phyloP scores from a whole-genome alignment of 345 rosid species.

The Tarenaya hassleriana region DNA sequence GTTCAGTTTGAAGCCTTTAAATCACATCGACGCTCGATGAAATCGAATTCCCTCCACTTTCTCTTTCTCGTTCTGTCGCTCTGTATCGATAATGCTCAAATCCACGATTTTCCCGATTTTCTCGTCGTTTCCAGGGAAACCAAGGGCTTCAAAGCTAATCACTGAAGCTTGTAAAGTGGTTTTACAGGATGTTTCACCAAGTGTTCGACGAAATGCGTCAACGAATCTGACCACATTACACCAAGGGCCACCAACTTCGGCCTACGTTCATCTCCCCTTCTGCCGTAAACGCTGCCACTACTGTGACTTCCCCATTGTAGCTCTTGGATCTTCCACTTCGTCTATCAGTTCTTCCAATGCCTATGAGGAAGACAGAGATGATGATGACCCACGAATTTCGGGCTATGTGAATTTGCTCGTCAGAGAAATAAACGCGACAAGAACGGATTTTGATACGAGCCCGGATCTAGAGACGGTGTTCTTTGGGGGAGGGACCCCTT shows the following conservation, averaged over 20 bases:
- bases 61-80: neutral
- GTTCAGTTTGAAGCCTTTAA: neutral
- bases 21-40: no score
- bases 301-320: constrained; percentile 84
- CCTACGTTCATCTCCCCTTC: constrained; percentile 86
- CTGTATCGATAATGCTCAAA: constrained; percentile 39
- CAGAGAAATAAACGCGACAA: constrained; percentile 55
- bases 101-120: constrained; percentile 50
- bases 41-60: neutral
- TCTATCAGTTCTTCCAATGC: constrained; percentile 8
- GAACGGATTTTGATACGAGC: constrained; percentile 26
- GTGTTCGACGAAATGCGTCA: constrained; percentile 74
- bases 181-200: constrained; percentile 30
- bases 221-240: constrained; percentile 30
- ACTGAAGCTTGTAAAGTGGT: constrained; percentile 8
- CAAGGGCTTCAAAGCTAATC: constrained; percentile 26
- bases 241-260: constrained; percentile 57
- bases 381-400: constrained; percentile 59
- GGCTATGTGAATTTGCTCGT: constrained; percentile 48
- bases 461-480: constrained; percentile 61
- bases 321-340: constrained; percentile 57
- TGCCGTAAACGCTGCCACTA: constrained; percentile 95
- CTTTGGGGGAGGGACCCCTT: constrained; percentile 96
- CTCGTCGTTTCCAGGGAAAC: constrained; percentile 37
- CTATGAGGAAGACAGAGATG: constrained; percentile 24